These are phyloP conservation scores for Aspergillus kassunensis DNA, from an alignment of 495 filamentous ascomycete species.

Conservation along the genomic window DNA sequence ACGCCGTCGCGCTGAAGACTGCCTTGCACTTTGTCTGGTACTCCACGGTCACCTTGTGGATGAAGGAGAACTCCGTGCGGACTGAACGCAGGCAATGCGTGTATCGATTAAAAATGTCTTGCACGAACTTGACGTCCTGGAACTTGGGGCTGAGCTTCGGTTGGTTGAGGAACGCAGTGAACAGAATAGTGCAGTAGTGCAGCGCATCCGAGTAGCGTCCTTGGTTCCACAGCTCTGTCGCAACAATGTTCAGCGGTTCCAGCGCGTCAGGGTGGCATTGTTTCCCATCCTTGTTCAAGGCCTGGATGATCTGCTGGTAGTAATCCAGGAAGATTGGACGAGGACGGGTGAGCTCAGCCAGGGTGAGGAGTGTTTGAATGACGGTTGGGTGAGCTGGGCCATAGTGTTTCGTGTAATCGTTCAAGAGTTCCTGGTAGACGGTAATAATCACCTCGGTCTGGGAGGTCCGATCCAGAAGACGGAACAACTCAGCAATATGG, in stretches of 20 bases:
- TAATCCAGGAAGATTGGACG: slow-evolving; percentile 38
- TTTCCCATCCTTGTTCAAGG: slow-evolving; percentile 33
- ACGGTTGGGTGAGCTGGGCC: slow-evolving; percentile 29
- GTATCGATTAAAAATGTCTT: slow-evolving; percentile 32
- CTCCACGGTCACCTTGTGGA: slow-evolving; percentile 34
- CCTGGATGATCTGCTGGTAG: slow-evolving; percentile 36
- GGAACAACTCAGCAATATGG: slow-evolving; percentile 27
- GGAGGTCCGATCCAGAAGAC: slow-evolving; percentile 27
- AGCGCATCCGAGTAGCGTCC: slow-evolving; percentile 36
- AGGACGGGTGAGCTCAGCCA: slow-evolving; percentile 35
- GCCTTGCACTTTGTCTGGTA: slow-evolving; percentile 31
- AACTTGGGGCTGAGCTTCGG: slow-evolving; percentile 32
- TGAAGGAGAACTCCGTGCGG: slow-evolving; percentile 27
- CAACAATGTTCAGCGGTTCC: slow-evolving; percentile 34
- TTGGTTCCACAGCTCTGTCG: slow-evolving; percentile 37
- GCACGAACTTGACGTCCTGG: slow-evolving; percentile 30
- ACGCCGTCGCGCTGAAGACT: slow-evolving; percentile 31
- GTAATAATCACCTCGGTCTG: slow-evolving; percentile 34
- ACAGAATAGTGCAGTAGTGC: slow-evolving; percentile 30
- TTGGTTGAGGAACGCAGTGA: slow-evolving; percentile 29
- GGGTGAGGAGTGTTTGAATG: slow-evolving; percentile 30
- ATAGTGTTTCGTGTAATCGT: slow-evolving; percentile 35
- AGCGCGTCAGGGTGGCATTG: slow-evolving; percentile 33
- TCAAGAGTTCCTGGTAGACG: slow-evolving; percentile 33
- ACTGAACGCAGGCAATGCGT: slow-evolving; percentile 32